These are phyloP conservation scores for Arthroderma sp. DNA, from an alignment of 2,329 filamentous ascomycete species.

Conservation along the genomic window DNA sequence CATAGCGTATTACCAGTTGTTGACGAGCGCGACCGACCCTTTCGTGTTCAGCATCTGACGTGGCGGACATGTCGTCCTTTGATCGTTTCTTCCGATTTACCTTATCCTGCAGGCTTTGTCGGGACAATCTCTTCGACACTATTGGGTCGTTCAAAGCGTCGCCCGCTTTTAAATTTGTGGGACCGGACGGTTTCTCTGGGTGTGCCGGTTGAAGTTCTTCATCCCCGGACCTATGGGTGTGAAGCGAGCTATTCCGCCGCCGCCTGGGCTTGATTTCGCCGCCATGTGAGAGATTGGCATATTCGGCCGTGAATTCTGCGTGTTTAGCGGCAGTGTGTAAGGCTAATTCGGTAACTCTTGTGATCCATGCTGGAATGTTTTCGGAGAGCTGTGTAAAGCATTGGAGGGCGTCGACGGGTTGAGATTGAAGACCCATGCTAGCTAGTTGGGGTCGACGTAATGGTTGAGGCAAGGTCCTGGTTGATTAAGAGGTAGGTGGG, in stretches of 20 bases:
- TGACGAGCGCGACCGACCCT: conserved; percentile 53
- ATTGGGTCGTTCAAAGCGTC: conserved; percentile 3
- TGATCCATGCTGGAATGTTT: conserved; percentile 33
- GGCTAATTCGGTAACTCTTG: conserved; percentile 29
- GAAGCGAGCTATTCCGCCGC: conserved; percentile 30
- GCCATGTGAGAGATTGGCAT: conserved; percentile 21
- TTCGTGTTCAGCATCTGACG: conserved; percentile 3
- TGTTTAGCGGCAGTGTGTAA: conserved; percentile 28
- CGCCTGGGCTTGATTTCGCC: conserved; percentile 14
- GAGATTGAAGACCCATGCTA: neutral
- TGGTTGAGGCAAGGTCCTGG: no score
- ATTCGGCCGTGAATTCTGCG: conserved; percentile 31
- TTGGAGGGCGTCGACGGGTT: conserved; percentile 28
- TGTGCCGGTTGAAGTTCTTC: neutral
- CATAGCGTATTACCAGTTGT: conserved; percentile 84
- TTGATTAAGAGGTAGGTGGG: no score
- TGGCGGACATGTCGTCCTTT: conserved; percentile 7
- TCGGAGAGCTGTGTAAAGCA: conserved; percentile 33
- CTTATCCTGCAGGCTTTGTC: conserved; percentile 7
- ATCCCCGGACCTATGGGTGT: conserved; percentile 27
- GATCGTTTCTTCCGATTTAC: conserved; percentile 18
- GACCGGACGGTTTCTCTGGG: neutral
- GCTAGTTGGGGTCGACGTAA: no score
- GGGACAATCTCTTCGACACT: conserved; percentile 5
- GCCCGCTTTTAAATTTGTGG: neutral